These are phyloP conservation scores for Gastrodia elata DNA, from an alignment of 106 monocot genomes.

Conservation along the genomic window DNA sequence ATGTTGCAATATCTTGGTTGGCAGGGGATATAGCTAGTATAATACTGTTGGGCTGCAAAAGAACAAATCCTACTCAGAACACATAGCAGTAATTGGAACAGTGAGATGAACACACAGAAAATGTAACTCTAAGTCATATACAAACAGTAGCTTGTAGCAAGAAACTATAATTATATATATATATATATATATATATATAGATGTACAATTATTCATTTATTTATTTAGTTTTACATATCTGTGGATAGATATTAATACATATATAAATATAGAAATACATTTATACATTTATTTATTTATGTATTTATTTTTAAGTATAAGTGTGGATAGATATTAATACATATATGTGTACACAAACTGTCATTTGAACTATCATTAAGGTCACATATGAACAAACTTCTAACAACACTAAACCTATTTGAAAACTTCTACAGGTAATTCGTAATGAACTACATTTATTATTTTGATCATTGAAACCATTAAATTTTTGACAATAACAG, in stretches of 20 bases:
- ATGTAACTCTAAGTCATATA: not conserved
- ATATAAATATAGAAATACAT: no score
- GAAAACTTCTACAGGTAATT: not conserved
- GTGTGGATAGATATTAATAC: no score
- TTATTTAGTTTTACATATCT: no score
- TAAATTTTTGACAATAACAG: not conserved
- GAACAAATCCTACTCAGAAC: not conserved
- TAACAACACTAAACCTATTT: not conserved
- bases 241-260: not conserved
- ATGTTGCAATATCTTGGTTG: constrained; percentile 99
- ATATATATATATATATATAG: not conserved
- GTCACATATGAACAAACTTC: not conserved
- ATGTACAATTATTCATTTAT: no score
- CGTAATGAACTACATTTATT: not conserved
- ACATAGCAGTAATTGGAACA: not conserved
- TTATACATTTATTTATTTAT: no score
- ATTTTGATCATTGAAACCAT: not conserved
- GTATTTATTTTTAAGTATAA: no score
- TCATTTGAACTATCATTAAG: not conserved
- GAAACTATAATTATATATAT: not conserved
- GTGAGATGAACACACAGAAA: not conserved
- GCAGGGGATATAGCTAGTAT: constrained; percentile 98
- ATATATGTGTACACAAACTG: not conserved
- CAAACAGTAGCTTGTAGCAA: no score
- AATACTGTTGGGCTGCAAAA: constrained; percentile 77